phyloP scores from a whole-genome alignment of 2,329 filamentous ascomycete species.

The Chaetomium strumarium region DNA sequence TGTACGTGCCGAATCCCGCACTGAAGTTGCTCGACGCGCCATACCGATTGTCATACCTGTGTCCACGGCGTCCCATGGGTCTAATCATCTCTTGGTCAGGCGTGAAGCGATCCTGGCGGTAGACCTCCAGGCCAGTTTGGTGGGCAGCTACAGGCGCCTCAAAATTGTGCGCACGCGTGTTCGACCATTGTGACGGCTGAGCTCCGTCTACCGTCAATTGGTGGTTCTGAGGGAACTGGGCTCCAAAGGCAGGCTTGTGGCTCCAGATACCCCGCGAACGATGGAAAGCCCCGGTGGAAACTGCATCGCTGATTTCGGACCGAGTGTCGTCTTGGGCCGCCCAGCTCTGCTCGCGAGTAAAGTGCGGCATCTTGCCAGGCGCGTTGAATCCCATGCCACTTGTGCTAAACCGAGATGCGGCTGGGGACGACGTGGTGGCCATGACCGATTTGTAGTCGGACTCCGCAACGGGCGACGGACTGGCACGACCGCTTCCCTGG shows the following conservation, averaged over 20 bases:
- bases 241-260: slow-evolving; percentile 39
- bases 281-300: slow-evolving; percentile 47
- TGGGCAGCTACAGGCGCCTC: slow-evolving; percentile 37
- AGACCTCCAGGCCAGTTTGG: slow-evolving; percentile 34
- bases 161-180: slow-evolving; percentile 37
- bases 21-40: slow-evolving; percentile 28
- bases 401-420: slow-evolving; percentile 8
- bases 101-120: slow-evolving; percentile 41
- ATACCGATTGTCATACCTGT: slow-evolving; percentile 41
- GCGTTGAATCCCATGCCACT: slow-evolving; percentile 22
- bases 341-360: slow-evolving; percentile 46
- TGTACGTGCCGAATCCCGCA: slow-evolving; percentile 34
- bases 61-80: slow-evolving; percentile 39
- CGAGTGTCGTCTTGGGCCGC: slow-evolving; percentile 47
- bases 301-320: slow-evolving; percentile 51
- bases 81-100: slow-evolving; percentile 46
- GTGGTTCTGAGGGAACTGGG: slow-evolving; percentile 22
- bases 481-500: slow-evolving; percentile 50
- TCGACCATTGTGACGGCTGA: slow-evolving; percentile 43
- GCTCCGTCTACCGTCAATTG: slow-evolving; percentile 32
- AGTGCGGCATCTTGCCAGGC: slow-evolving; percentile 33
- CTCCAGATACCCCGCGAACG: slow-evolving; percentile 53
- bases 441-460: slow-evolving; percentile 27
- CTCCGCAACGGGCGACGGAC: slow-evolving; percentile 41
- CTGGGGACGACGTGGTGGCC: slow-evolving; percentile 16